A percentile compares a stretch with the other conserved stretches of the same genome.
Evolutionary conservation across 2,329 filamentous ascomycete species (phyloP).

Genomic region (Stagonosporopsis vannaccii): DNA sequence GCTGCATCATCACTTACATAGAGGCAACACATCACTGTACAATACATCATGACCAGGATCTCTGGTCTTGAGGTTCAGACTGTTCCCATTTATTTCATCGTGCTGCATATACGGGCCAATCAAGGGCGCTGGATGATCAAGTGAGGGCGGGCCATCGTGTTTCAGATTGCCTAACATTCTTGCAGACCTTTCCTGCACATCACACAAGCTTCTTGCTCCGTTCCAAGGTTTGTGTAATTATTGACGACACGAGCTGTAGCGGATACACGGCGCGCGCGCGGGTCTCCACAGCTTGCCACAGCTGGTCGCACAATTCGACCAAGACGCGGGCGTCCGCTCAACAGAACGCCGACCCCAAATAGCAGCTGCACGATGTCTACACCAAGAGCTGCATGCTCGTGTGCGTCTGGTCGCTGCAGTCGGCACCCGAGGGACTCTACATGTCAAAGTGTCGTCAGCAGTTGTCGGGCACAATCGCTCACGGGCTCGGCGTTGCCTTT

Average conservation of each 20-base stretch:
- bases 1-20: background rate
- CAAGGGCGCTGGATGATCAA: background rate
- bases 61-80: background rate
- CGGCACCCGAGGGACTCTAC: conserved; percentile 7
- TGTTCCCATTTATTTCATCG: background rate
- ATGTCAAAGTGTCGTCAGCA: conserved; percentile 7
- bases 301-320: background rate
- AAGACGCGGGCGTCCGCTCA: conserved; percentile 12
- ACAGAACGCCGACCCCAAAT: conserved; percentile 6
- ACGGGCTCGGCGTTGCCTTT: conserved; percentile 11
- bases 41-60: background rate
- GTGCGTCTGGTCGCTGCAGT: conserved; percentile 2
- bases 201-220: conserved; percentile 10
- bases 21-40: background rate
- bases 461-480: conserved; percentile 5
- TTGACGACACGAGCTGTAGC: conserved; percentile 13
- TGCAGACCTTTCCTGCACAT: conserved; percentile 15
- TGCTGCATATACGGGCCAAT: background rate
- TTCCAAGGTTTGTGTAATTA: conserved; percentile 13
- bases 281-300: conserved; percentile 9
- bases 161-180: conserved; percentile 15
- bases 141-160: conserved; percentile 8
- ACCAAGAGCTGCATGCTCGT: conserved; percentile 7
- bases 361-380: conserved; percentile 5
- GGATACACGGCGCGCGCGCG: conserved; percentile 5